Percentiles rank a stretch among this genome's conserved stretches.
Evolutionary conservation across 352 stramenopile species (phyloP).

Genomic region (Elongisporangium undulatum): DNA sequence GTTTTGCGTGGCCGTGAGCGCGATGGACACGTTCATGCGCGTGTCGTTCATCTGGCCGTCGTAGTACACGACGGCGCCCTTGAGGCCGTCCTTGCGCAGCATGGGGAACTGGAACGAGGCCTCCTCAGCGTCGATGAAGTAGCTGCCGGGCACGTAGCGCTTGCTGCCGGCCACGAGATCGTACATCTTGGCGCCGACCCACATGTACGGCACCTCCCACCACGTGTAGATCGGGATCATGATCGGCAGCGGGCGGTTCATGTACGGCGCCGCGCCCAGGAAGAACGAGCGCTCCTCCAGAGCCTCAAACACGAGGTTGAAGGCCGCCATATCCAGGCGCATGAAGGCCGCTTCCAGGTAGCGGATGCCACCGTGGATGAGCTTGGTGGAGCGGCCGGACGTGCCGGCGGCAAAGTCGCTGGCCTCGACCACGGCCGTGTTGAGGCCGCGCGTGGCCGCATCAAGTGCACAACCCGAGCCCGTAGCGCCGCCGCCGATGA

Average conservation of each 20-base stretch:
- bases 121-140: constrained; percentile 91
- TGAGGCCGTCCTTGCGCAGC: constrained; percentile 89
- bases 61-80: constrained; percentile 91
- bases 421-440: constrained; percentile 90
- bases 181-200: constrained; percentile 90
- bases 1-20: constrained; percentile 92
- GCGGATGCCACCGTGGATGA: constrained; percentile 94
- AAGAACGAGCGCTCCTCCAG: constrained; percentile 93
- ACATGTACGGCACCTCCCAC: constrained; percentile 95
- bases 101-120: constrained; percentile 94
- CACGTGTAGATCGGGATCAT: constrained; percentile 96
- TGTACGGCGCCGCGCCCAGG: constrained; percentile 91
- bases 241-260: constrained; percentile 93
- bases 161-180: constrained; percentile 89
- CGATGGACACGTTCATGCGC: constrained; percentile 93
- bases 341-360: constrained; percentile 95
- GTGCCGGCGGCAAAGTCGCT: constrained; percentile 92
- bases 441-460: constrained; percentile 89
- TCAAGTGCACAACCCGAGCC: constrained; percentile 90
- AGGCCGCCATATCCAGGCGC: constrained; percentile 87
- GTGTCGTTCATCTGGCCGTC: constrained; percentile 95
- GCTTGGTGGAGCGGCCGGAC: constrained; percentile 92
- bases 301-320: constrained; percentile 91
- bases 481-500: constrained; percentile 92
- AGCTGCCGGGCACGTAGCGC: constrained; percentile 84